Base-by-base conservation (phyloP, 2,329 filamentous ascomycete species). In the Penicillium griseofulvum region DNA sequence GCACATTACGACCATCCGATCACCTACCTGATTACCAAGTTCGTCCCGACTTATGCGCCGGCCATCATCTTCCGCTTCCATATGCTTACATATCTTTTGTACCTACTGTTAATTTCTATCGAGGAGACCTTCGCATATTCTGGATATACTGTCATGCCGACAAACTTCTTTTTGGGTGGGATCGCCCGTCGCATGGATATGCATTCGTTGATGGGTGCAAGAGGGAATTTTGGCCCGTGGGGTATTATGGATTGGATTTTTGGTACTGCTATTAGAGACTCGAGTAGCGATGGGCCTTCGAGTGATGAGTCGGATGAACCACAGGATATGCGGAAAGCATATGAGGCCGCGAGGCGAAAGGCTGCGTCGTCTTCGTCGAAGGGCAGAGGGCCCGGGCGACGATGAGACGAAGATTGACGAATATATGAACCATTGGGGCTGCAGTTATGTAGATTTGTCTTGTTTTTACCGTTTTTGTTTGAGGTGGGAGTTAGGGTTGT, bases 1-100 rank as follows among this genome's bases (percentile, higher is more conserved):
- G 83, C 83, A 4, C 78, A 81, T 58, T 86, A 86, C 69, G 83
- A 87, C 63, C 84, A 87, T 63, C 83, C 84, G 0, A 54, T 80
- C 9, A 74, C 76, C 39, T 83, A 84, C 65, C 67, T 86, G 4
- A 55, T 85, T 19, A 73, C 73, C 54, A 77, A 75, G 34, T 85
- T 83, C 69, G 52, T 85, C 26, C 84, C 84, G 1, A 76, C 81
- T 6, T 84, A 83, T 63, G 61, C 81, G 1, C 81, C 84, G 2
- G 83, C 83, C 1, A 71, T 81, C 34, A 58, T 82, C 17, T 79
- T 84, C 65, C 81, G 83, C 54, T 83, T 84, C 71, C 84, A 86
- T 67, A 78, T 86, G 49, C 72, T 86, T 54, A 84, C 83, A 4
- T 86, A 81, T 71, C 73, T 84, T 38, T 59, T 84, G 28, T 80